A percentile compares a stretch with the other conserved stretches of the same genome.
These are phyloP conservation scores for Penicillium soppii DNA, from an alignment of 495 filamentous ascomycete genomes.

Conservation along the genomic window DNA sequence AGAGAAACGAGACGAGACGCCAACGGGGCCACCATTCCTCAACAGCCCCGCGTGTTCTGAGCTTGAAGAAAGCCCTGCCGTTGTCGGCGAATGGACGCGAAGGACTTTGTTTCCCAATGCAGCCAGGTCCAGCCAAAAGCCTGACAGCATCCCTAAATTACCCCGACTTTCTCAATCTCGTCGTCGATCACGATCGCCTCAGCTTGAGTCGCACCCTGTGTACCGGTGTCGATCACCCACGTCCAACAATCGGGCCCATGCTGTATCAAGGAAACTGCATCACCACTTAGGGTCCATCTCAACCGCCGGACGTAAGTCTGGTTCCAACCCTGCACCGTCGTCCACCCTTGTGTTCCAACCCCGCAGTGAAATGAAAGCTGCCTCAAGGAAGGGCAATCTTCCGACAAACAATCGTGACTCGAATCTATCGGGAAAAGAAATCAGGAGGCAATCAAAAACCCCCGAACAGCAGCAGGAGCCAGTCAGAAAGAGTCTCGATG, in stretches of 20 bases:
- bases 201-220: background rate
- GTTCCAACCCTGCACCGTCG: too few species aligned
- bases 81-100: background rate
- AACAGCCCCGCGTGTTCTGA: background rate
- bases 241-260: too few species aligned
- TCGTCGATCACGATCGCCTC: background rate
- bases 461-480: background rate
- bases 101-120: background rate
- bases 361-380: too few species aligned
- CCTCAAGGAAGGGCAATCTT: too few species aligned
- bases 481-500: background rate
- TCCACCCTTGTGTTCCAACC: too few species aligned
- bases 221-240: too few species aligned
- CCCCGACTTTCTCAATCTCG: background rate
- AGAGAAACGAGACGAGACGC: background rate
- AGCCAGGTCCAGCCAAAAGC: background rate
- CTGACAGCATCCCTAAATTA: background rate
- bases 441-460: background rate
- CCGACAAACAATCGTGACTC: too few species aligned
- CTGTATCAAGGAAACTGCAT: too few species aligned
- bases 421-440: too few species aligned
- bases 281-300: too few species aligned
- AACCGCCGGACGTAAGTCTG: too few species aligned
- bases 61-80: background rate
- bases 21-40: background rate